phyloP scores from a whole-genome alignment of 345 rosid species.

The Populus euphratica region DNA sequence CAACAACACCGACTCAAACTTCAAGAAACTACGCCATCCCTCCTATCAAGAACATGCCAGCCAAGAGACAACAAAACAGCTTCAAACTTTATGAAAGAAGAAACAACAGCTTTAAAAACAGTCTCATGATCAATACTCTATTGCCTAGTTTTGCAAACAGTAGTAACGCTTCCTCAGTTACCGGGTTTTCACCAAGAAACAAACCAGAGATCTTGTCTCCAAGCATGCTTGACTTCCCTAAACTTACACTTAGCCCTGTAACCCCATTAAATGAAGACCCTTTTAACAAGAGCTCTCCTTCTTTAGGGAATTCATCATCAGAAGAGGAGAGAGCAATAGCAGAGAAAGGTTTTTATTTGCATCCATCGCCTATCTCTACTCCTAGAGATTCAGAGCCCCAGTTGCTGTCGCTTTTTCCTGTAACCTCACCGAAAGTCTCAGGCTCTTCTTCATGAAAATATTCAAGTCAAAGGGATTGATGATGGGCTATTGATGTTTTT shows the following conservation, averaged over 20 bases:
- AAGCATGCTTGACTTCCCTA: slow-evolving; percentile 87
- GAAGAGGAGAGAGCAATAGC: slow-evolving; percentile 34
- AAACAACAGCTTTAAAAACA: slow-evolving; percentile 68
- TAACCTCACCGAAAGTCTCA: slow-evolving; percentile 30
- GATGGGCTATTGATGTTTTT: slow-evolving; percentile 18
- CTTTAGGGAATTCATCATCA: slow-evolving; percentile 39
- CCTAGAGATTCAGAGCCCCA: slow-evolving; percentile 33
- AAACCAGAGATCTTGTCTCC: slow-evolving; percentile 76
- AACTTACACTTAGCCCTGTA: slow-evolving; percentile 76
- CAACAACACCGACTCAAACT: slow-evolving; percentile 1
- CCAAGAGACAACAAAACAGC: slow-evolving; percentile 46
- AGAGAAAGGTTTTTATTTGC: slow-evolving; percentile 39
- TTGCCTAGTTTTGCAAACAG: slow-evolving; percentile 38
- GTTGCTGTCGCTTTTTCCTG: slow-evolving; percentile 38
- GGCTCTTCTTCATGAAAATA: slow-evolving; percentile 17
- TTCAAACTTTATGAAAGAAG: slow-evolving; percentile 93
- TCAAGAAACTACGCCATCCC: slow-evolving; percentile 53
- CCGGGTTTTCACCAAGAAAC: slow-evolving; percentile 61
- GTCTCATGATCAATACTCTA: slow-evolving; percentile 83
- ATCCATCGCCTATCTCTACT: slow-evolving; percentile 40
- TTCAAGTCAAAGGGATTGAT: neutral
- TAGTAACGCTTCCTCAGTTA: neutral
- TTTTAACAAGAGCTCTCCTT: slow-evolving; percentile 57
- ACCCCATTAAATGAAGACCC: slow-evolving; percentile 77
- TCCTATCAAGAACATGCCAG: slow-evolving; percentile 49